Evolutionary conservation across 2,329 filamentous ascomycete genomes (phyloP), one percentile per base, ranked within the genome.

Genomic region (Mycosphaerella sp.): DNA sequence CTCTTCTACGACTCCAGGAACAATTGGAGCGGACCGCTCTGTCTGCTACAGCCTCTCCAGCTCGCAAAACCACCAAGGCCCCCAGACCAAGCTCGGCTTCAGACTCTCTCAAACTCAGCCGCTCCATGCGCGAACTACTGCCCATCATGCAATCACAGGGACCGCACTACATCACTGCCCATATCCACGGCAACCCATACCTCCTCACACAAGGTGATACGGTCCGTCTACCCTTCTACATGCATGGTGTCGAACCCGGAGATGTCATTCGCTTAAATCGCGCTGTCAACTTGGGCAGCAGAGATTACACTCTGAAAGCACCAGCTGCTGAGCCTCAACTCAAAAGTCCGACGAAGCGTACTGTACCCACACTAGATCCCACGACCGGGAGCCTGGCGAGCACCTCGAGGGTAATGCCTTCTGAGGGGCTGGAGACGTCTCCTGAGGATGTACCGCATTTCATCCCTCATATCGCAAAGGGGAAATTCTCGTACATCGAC

Each of bases 211-310:
- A 67, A 51, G 76, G 76, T 62, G 76, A 78, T 57, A 74, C 70
- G 0, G 45, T 78, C 6, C 74, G 76, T 11, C 69, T 78, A 9
- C 76, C 76, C 2, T 78, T 78, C 66, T 69, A 72, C 14, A 78
- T 78, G 74, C 71, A 72, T 21, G 64, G 70, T 54, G 75, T 77
- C 40, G 65, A 70, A 55, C 85, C 90, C 0, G 93, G 93, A 31
- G 92, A 97, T 69, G 76, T 95, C 38, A 78, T 98, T 56, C 87
- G 91, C 6, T 79, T 98, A 54, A 92, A 95, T 74, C 85, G 90
- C 53, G 93, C 90, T 23, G 85, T 83, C 40, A 77, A 85, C 51
- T 74, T 98, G 43, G 93, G 93, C 29, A 92, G 85, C 62, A 80
- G 93, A 59, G 92, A 97, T 71, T 95, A 88, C 73, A 96, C 92